Conservation (phyloP, 768 basidiomycete species). For the Atractiella rhizophila region DNA sequence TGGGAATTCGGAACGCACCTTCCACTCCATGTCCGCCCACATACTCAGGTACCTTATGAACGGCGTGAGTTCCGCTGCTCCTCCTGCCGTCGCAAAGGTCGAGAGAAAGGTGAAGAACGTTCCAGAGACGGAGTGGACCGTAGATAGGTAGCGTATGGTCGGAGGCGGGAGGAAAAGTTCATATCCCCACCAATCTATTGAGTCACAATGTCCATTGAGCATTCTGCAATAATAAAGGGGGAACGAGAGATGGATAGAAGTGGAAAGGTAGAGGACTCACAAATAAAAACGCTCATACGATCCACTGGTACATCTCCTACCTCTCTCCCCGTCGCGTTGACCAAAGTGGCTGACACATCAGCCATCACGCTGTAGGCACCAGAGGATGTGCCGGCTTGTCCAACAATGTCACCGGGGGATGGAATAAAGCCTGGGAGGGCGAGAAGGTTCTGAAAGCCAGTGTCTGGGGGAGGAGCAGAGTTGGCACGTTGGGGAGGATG, state of each 20-base stretch:
- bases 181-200: slow-evolving; percentile 68
- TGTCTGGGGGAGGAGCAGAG: too few species aligned
- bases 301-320: too few species aligned
- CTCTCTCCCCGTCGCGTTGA: too few species aligned
- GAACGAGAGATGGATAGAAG: not conserved
- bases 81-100: slow-evolving; percentile 43
- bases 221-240: not conserved
- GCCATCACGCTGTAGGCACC: too few species aligned
- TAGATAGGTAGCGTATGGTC: slow-evolving; percentile 35
- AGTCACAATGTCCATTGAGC: not conserved
- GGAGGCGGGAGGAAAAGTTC: slow-evolving; percentile 52
- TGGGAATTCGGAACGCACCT: not conserved
- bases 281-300: slow-evolving; percentile 9
- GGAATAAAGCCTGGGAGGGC: too few species aligned
- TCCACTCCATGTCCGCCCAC: slow-evolving; percentile 52
- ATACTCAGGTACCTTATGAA: slow-evolving; percentile 60
- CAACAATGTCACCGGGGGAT: too few species aligned
- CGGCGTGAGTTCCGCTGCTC: slow-evolving; percentile 23
- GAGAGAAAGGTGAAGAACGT: slow-evolving; percentile 49
- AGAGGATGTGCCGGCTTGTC: too few species aligned
- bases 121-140: slow-evolving; percentile 36
- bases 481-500: too few species aligned
- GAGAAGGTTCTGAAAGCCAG: too few species aligned
- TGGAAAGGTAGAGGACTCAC: slow-evolving; percentile 1
- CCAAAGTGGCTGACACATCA: too few species aligned